phyloP scores from a whole-genome alignment of 2,329 filamentous ascomycete genomes.

The Nemania sp. region DNA sequence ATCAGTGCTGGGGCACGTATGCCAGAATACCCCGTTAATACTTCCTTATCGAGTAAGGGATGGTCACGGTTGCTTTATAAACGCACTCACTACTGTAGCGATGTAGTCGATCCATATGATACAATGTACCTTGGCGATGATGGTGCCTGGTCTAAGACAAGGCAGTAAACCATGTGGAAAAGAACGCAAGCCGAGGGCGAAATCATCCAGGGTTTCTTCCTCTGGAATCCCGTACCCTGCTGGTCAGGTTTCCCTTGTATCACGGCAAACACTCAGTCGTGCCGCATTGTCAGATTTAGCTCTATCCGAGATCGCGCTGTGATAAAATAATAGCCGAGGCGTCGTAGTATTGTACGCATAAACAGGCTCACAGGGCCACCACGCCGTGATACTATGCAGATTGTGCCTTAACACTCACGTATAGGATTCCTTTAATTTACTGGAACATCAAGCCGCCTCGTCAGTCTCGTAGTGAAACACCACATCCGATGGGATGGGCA shows the following conservation, averaged over 20 bases:
- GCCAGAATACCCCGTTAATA: not conserved
- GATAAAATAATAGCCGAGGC: not conserved
- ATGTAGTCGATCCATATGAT: not conserved
- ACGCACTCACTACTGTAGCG: no score
- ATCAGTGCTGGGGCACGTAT: not conserved
- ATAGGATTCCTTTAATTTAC: not conserved
- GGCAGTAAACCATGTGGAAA: not conserved
- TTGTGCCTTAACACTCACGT: not conserved
- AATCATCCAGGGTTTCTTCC: not conserved
- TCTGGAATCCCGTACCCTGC: not conserved
- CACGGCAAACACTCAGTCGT: not conserved
- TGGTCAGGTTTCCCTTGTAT: not conserved
- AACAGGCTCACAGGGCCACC: not conserved
- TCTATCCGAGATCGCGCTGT: no score
- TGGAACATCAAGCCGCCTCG: not conserved
- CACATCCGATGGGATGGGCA: not conserved
- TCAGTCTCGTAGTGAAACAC: constrained; percentile 10
- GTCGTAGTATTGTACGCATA: not conserved
- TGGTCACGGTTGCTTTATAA: not conserved
- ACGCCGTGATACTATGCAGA: not conserved
- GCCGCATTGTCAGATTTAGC: not conserved
- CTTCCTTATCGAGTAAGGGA: not conserved
- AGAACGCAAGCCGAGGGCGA: not conserved
- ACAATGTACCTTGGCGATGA: not conserved
- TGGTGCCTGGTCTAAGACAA: not conserved